Percentiles rank a stretch among this genome's conserved stretches.
These are phyloP conservation scores for Macrolepiota dolichaula DNA, from an alignment of 768 basidiomycete species.

Conservation along the genomic window DNA sequence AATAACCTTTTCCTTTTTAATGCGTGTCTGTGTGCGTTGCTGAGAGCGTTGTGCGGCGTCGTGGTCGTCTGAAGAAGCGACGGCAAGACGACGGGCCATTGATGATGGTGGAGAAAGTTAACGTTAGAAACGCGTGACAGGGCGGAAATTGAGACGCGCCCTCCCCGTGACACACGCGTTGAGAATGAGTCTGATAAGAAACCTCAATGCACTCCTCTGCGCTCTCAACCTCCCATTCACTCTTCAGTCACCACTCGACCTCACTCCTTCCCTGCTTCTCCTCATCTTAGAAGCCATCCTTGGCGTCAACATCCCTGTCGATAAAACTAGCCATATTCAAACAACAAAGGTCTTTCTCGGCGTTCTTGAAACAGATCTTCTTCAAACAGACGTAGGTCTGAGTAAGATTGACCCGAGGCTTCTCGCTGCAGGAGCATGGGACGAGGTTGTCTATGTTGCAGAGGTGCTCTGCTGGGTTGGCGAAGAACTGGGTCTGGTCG, in stretches of 20 bases:
- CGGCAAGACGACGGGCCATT: constrained; percentile 6
- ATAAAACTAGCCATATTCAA: constrained; percentile 31
- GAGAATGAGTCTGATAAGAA: not conserved
- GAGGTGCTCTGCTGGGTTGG: constrained; percentile 72
- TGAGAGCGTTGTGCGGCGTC: not conserved
- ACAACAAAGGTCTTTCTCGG: constrained; percentile 76
- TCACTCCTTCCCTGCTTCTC: constrained; percentile 70
- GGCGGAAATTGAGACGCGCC: constrained; percentile 1
- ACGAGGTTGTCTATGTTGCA: constrained; percentile 64
- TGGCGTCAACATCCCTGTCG: constrained; percentile 46
- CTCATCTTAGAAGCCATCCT: constrained; percentile 67
- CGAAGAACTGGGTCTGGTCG: constrained; percentile 32
- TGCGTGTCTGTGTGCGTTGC: not conserved
- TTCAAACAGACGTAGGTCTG: constrained; percentile 60
- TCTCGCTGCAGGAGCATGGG: constrained; percentile 61
- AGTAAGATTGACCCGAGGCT: constrained; percentile 61
- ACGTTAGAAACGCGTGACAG: not conserved
- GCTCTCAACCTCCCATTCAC: constrained; percentile 42
- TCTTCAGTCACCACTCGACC: constrained; percentile 51
- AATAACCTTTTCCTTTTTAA: not conserved
- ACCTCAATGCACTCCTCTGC: constrained; percentile 44
- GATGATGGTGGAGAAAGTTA: not conserved
- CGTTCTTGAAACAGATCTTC: constrained; percentile 63
- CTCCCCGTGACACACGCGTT: not conserved
- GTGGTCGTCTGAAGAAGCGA: not conserved